These are phyloP conservation scores for Elymus sibiricus DNA, from an alignment of 176 grass and related monocot genomes.

Conservation along the genomic window DNA sequence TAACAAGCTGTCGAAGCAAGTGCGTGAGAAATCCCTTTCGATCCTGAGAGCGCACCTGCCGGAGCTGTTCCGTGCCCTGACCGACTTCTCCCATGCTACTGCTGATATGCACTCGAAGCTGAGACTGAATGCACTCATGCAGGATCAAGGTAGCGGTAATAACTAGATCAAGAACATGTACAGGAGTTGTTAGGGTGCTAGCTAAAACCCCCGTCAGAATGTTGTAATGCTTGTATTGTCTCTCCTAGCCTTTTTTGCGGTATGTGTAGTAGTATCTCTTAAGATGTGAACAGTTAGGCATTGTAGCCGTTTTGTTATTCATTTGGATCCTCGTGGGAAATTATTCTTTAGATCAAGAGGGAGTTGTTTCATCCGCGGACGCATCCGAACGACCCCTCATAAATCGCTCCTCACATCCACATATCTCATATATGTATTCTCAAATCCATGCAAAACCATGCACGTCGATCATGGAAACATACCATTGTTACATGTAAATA, in stretches of 20 bases:
- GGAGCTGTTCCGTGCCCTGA: constrained; percentile 77
- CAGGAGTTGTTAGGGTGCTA: constrained; percentile 39
- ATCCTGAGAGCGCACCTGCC: constrained; percentile 83
- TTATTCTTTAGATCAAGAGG: neutral
- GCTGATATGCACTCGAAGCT: constrained; percentile 72
- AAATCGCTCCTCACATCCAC: no score
- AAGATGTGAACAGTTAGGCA: constrained; percentile 27
- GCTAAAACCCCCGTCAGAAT: neutral
- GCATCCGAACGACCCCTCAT: no score
- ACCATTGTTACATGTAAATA: no score
- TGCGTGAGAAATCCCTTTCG: constrained; percentile 79
- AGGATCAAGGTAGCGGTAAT: constrained; percentile 38
- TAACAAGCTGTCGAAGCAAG: constrained; percentile 73
- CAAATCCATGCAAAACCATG: no score
- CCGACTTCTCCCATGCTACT: constrained; percentile 57
- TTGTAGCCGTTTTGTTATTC: constrained; percentile 10
- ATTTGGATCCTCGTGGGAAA: constrained; percentile 1
- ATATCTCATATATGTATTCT: no score
- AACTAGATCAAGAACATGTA: constrained; percentile 45
- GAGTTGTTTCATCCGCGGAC: no score
- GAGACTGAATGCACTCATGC: constrained; percentile 56
- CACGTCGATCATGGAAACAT: no score
- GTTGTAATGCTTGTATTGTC: constrained; percentile 29
- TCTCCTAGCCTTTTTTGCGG: constrained; percentile 8
- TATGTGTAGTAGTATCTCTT: constrained; percentile 28